A percentile compares a stretch with the other conserved stretches of the same genome.
Conservation (phyloP, 192 early-diverging fungal genomes). For the Martensiomyces pterosporus region DNA sequence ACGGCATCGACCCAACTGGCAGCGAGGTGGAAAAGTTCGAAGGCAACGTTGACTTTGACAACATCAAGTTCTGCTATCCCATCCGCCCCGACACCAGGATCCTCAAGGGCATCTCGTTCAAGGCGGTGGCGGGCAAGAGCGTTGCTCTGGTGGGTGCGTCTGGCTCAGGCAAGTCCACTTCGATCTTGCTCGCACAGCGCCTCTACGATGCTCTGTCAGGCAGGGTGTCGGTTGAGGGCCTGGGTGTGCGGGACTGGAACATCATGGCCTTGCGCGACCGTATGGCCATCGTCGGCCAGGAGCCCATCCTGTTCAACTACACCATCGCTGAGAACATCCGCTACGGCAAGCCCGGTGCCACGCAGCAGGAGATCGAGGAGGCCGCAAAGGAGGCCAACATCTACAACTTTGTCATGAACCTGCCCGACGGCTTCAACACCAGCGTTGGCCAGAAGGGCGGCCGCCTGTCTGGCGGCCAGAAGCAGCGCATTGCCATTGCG, state of each 20-base stretch:
- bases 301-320: conserved; percentile 85
- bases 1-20: conserved; percentile 31
- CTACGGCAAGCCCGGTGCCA: conserved; percentile 60
- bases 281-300: conserved; percentile 85
- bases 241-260: conserved; percentile 57
- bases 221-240: conserved; percentile 54
- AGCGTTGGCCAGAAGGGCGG: conserved; percentile 77
- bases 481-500: conserved; percentile 89
- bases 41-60: conserved; percentile 38
- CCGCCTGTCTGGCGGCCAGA: conserved; percentile 82
- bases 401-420: conserved; percentile 75
- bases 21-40: conserved; percentile 64
- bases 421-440: conserved; percentile 81
- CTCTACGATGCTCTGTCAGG: conserved; percentile 74
- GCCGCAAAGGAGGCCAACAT: conserved; percentile 64
- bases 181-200: conserved; percentile 62
- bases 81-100: conserved; percentile 60
- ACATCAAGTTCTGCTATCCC: conserved; percentile 61
- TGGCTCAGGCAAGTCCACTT: conserved; percentile 79
- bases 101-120: conserved; percentile 58
- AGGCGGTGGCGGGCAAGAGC: conserved; percentile 58
- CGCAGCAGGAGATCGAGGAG: conserved; percentile 57
- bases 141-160: conserved; percentile 82
- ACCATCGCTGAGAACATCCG: conserved; percentile 84
- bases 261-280: conserved; percentile 64